These are phyloP conservation scores for Aspergillus hiratsukae DNA, from an alignment of 2,329 filamentous ascomycete species.

Conservation along the genomic window DNA sequence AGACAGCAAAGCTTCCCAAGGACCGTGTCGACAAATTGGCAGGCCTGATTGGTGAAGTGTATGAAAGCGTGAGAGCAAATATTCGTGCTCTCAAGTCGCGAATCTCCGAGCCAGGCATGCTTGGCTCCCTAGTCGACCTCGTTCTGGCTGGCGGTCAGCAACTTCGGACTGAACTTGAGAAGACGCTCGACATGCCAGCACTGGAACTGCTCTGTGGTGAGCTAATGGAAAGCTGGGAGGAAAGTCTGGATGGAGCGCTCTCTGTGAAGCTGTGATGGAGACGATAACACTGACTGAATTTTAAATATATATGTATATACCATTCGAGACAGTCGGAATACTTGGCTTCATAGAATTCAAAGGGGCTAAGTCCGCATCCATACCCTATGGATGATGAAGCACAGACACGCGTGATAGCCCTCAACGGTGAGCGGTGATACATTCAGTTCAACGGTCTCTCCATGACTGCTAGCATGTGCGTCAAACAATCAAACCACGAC, in stretches of 20 bases:
- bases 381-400: neutral
- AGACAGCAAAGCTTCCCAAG: slow-evolving; percentile 29
- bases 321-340: neutral
- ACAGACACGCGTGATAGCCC: neutral
- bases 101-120: slow-evolving; percentile 37
- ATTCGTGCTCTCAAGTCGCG: slow-evolving; percentile 34
- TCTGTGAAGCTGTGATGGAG: slow-evolving; percentile 22
- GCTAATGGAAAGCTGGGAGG: slow-evolving; percentile 47
- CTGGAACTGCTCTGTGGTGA: slow-evolving; percentile 42
- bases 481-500: neutral
- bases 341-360: neutral
- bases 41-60: slow-evolving; percentile 21
- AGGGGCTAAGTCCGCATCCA: neutral
- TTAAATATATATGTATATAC: neutral
- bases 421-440: neutral
- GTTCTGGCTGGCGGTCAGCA: slow-evolving; percentile 26
- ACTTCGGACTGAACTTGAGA: slow-evolving; percentile 30
- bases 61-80: slow-evolving; percentile 32
- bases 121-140: slow-evolving; percentile 40
- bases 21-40: slow-evolving; percentile 30
- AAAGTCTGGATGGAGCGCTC: slow-evolving; percentile 40
- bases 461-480: neutral
- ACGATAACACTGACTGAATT: neutral
- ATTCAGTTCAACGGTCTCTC: neutral
- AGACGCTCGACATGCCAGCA: slow-evolving; percentile 32